phyloP scores from a whole-genome alignment of 179 eudicot species.

The Actinidia chinensis region DNA sequence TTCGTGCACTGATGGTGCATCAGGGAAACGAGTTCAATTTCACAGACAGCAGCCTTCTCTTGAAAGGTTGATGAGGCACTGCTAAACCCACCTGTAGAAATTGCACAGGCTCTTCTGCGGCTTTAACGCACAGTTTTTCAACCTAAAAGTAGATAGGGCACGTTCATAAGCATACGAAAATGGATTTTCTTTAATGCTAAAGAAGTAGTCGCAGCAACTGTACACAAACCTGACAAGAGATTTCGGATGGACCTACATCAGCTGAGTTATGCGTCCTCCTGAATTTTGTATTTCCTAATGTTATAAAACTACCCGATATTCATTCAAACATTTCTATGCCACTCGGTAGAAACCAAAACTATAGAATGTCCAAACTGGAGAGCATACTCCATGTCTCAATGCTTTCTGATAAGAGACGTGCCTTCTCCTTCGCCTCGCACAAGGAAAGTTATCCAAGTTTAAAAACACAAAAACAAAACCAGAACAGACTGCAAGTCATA shows the following conservation, averaged over 20 bases:
- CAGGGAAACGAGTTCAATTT: constrained; percentile 29
- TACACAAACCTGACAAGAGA: constrained; percentile 76
- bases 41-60: constrained; percentile 27
- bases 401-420: constrained; percentile 57
- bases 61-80: constrained; percentile 41
- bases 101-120: constrained; percentile 68
- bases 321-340: neutral
- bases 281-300: constrained; percentile 63
- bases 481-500: neutral
- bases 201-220: constrained; percentile 1
- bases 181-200: neutral
- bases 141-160: constrained; percentile 39
- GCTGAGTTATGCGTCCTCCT: constrained; percentile 63
- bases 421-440: constrained; percentile 66
- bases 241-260: constrained; percentile 65
- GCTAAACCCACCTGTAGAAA: constrained; percentile 68
- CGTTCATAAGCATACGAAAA: neutral
- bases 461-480: neutral
- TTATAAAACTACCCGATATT: constrained; percentile 10
- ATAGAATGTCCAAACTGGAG: constrained; percentile 9
- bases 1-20: constrained; percentile 12
- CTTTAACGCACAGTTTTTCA: constrained; percentile 67
- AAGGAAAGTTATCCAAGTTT: constrained; percentile 6
- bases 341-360: constrained; percentile 1
- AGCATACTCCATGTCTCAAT: constrained; percentile 66